A percentile compares a stretch with the other conserved stretches of the same genome.
These are phyloP conservation scores for Nissolia schottii DNA, from an alignment of 306 rosid genomes.

Conservation along the genomic window DNA sequence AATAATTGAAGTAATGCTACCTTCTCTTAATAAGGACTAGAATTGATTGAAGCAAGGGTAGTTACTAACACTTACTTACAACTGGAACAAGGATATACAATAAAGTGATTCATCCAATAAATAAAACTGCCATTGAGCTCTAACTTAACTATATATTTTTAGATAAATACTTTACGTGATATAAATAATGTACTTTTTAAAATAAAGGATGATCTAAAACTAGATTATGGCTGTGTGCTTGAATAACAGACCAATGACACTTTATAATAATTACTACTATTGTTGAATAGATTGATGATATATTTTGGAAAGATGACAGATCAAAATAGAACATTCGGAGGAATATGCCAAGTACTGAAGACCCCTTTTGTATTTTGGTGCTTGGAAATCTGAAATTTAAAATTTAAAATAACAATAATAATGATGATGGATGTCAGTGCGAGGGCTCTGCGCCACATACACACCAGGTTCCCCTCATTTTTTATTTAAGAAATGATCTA, in stretches of 20 bases:
- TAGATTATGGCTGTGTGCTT: not conserved
- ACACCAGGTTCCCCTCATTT: not conserved
- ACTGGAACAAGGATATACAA: not conserved
- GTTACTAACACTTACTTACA: not conserved
- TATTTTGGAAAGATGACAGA: not conserved
- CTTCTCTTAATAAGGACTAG: not conserved
- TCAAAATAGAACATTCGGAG: conserved; percentile 53
- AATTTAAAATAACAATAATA: not conserved
- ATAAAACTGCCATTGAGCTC: too few species aligned
- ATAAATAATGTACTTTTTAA: too few species aligned
- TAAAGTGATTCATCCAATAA: too few species aligned
- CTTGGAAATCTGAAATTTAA: not conserved
- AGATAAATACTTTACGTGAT: too few species aligned
- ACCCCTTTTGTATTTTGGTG: conserved; percentile 18
- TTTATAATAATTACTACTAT: not conserved
- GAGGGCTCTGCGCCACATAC: conserved; percentile 72
- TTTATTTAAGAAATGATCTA: too few species aligned
- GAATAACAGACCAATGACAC: not conserved
- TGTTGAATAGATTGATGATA: not conserved
- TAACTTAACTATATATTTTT: too few species aligned
- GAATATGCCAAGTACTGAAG: conserved; percentile 51
- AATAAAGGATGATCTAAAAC: not conserved
- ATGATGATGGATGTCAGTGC: conserved; percentile 26
- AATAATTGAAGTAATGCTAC: not conserved
- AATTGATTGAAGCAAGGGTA: too few species aligned